Evolutionary conservation across 164 flowering plant species (phyloP), one percentile per base, ranked within the genome.

Genomic region (Santalum album): DNA sequence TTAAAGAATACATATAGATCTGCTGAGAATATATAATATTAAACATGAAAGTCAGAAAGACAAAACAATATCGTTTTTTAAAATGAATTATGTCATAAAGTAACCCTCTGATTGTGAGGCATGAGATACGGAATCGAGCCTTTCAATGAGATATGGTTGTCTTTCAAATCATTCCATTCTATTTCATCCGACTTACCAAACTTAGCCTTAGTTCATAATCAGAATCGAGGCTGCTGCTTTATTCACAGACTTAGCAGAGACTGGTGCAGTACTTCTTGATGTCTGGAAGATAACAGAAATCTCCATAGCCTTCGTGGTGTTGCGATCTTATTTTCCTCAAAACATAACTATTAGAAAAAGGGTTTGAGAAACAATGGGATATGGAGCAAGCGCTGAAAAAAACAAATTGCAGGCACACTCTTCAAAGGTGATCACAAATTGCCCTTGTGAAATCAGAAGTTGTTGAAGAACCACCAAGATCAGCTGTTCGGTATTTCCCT

Each of bases 371-470:
- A 15, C n/a, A 17, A 24, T 9, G 2, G 11, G 6, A 51, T 18
- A 36, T 20, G 19, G 17, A 10, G 34, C 27, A 16, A n/a, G 5
- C 2, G 3, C 19, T 18, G 45, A 16, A 16, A 42, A 42, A 42
- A 17, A 16, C 3, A 12, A 42, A 17, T 3, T 42, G 5, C 2
- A 29, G 34, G 34, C 6, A 29, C 4, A 29, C 9, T 19, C 44
- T 60, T 68, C 66, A 88, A 52, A 89, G 90, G 61, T 83, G 78
- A 48, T 78, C 85, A 53, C 80, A 72, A 49, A 89, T 78, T 11
- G 98, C 96, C 40, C 83, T 78, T n/a, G 96, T 89, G 49, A 86
- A 89, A 7, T 86, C 96, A 1, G 87, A 56, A 10, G 94, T 89
- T 1, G 94, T 26, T 23, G 96, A 72, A 51, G 57, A 40, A 45